Evolutionary conservation across 208 protist species (phyloP).

Genomic region (Acanthamoeba sp.): DNA sequence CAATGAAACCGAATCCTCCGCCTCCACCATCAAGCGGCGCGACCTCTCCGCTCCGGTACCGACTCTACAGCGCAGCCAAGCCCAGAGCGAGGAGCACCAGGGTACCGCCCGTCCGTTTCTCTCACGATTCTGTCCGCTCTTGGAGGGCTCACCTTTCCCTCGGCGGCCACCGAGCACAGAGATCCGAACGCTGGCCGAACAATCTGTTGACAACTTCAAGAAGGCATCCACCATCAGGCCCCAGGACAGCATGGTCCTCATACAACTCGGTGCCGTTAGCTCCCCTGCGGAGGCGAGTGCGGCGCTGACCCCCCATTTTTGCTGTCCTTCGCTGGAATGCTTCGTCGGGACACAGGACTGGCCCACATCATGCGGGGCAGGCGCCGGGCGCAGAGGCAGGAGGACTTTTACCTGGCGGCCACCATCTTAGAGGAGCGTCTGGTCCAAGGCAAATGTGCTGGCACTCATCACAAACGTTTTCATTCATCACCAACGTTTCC

Average conservation of each 20-base stretch:
- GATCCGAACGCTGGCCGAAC: neutral
- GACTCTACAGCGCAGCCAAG: neutral
- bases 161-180: too few relatives aligned
- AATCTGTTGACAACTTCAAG: neutral
- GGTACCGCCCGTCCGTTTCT: neutral
- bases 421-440: neutral
- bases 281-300: too few relatives aligned
- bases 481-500: too few relatives aligned
- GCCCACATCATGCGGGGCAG: neutral
- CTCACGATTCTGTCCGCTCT: too few relatives aligned
- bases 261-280: conserved; percentile 21
- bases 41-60: neutral
- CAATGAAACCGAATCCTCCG: neutral
- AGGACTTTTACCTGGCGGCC: conserved; percentile 1
- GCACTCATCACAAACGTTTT: too few relatives aligned
- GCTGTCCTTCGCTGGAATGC: too few relatives aligned
- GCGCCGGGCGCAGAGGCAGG: neutral
- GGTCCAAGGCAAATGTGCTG: neutral
- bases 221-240: neutral
- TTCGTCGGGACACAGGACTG: too few relatives aligned
- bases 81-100: neutral
- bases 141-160: too few relatives aligned
- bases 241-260: neutral
- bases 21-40: neutral
- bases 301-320: too few relatives aligned